Percentiles rank a stretch among this genome's conserved stretches.
Conservation (phyloP, 495 filamentous ascomycete species). For the Talaromyces trachyspermus region DNA sequence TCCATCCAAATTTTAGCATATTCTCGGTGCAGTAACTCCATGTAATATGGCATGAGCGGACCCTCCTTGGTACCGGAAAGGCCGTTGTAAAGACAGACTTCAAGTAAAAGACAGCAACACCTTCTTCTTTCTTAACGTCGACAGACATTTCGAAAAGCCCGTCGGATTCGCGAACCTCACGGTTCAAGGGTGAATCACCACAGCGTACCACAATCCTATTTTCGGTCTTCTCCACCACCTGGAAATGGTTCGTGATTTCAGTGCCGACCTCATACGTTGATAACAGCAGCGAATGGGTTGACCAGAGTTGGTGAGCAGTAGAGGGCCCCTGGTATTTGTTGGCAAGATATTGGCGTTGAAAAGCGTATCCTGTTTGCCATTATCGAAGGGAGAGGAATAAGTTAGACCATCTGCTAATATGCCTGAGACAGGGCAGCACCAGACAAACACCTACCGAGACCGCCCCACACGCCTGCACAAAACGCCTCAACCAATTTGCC, state of each 20-base stretch:
- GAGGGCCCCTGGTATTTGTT: conserved; percentile 54
- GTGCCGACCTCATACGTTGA: conserved; percentile 56
- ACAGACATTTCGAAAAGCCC: conserved; percentile 65
- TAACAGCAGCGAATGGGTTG: conserved; percentile 40
- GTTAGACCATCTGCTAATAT: not conserved
- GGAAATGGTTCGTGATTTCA: conserved; percentile 67
- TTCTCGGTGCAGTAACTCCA: conserved; percentile 53
- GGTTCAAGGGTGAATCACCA: conserved; percentile 56
- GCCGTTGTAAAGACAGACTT: conserved; percentile 59
- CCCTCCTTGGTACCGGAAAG: conserved; percentile 33
- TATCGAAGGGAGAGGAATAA: not conserved
- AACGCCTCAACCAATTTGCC: conserved; percentile 54
- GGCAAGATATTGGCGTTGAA: conserved; percentile 54
- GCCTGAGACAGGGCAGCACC: not conserved
- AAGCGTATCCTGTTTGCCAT: conserved; percentile 45
- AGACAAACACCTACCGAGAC: conserved; percentile 43
- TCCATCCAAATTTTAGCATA: conserved; percentile 59
- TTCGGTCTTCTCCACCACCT: conserved; percentile 60
- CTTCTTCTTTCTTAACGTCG: conserved; percentile 49
- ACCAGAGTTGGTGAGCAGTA: conserved; percentile 61
- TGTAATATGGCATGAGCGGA: conserved; percentile 46
- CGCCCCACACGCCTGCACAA: conserved; percentile 59
- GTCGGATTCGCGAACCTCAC: conserved; percentile 51
- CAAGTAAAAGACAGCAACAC: conserved; percentile 55
- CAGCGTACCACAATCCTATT: conserved; percentile 56